phyloP scores from a whole-genome alignment of 2,329 filamentous ascomycete species.

The Hypoxylon sp. region DNA sequence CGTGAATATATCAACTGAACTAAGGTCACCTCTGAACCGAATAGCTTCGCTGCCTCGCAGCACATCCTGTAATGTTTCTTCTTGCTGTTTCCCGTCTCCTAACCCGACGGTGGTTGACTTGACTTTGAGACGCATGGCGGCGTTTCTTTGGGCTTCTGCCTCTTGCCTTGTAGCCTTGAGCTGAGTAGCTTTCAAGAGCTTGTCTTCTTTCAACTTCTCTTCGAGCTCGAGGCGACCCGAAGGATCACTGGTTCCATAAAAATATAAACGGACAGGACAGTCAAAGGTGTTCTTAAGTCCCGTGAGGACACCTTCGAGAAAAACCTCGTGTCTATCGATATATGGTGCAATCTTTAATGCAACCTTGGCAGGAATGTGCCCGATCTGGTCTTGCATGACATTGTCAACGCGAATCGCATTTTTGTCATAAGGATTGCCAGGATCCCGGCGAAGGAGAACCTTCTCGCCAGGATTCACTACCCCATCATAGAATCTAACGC shows the following conservation, averaged over 20 bases:
- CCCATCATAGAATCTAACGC: conserved; percentile 68
- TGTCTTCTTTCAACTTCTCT: conserved; percentile 73
- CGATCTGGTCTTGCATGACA: conserved; percentile 81
- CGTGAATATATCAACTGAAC: conserved; percentile 79
- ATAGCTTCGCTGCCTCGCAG: conserved; percentile 76
- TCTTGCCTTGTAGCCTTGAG: conserved; percentile 68
- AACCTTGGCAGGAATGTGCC: conserved; percentile 78
- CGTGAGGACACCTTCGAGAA: conserved; percentile 78
- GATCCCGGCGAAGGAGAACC: conserved; percentile 72
- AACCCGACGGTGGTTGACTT: conserved; percentile 58
- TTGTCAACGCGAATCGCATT: conserved; percentile 88
- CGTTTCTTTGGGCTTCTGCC: conserved; percentile 67
- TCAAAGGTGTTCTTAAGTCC: conserved; percentile 78
- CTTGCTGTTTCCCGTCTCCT: conserved; percentile 52
- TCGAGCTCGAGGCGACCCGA: conserved; percentile 69
- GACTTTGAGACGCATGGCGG: conserved; percentile 58
- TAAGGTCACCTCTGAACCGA: conserved; percentile 74
- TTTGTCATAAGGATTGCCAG: conserved; percentile 74
- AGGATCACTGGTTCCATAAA: conserved; percentile 78
- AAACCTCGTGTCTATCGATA: conserved; percentile 73
- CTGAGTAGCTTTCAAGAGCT: conserved; percentile 72
- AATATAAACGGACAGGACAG: conserved; percentile 77
- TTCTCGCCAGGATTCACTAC: conserved; percentile 71
- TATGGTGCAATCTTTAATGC: conserved; percentile 82
- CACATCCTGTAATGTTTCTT: conserved; percentile 73